phyloP scores from a whole-genome alignment of 2,329 filamentous ascomycete species.

The Monosporascus sp. region DNA sequence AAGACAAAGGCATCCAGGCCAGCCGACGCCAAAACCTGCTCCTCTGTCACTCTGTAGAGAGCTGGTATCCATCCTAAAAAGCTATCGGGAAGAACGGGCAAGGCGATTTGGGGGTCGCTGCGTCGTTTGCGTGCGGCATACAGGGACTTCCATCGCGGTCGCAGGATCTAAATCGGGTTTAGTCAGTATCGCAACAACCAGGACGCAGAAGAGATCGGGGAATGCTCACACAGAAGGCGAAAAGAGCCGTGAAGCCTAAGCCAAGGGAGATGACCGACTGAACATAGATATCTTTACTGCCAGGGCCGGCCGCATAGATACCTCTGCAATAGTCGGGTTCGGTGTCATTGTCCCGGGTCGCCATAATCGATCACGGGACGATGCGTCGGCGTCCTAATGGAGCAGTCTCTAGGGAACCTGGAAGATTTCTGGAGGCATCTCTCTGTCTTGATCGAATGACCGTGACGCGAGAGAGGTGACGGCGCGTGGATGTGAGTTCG shows the following conservation, averaged over 20 bases:
- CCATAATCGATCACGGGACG: background rate
- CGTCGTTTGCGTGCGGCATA: conserved; percentile 86
- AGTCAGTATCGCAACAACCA: background rate
- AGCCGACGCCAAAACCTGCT: conserved; percentile 83
- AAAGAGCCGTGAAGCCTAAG: conserved; percentile 65
- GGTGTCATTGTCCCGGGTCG: conserved; percentile 4
- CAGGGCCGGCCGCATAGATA: conserved; percentile 24
- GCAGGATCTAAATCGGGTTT: conserved; percentile 56
- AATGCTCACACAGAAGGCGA: conserved; percentile 66
- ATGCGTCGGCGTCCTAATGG: background rate
- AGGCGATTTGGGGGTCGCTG: conserved; percentile 48
- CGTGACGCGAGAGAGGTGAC: background rate
- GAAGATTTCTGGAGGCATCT: background rate
- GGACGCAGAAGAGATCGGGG: background rate
- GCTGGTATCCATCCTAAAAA: conserved; percentile 92
- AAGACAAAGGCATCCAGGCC: conserved; percentile 96
- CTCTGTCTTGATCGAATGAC: background rate
- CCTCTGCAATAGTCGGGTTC: conserved; percentile 13
- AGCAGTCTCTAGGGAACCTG: background rate
- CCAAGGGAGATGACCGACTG: conserved; percentile 69
- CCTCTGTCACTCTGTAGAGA: conserved; percentile 77
- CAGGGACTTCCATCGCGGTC: conserved; percentile 85
- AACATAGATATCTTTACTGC: conserved; percentile 45
- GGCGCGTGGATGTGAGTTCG: background rate
- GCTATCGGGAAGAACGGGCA: conserved; percentile 76